phyloP scores from a whole-genome alignment of 768 basidiomycete species.

The Lactarius pseudohatsudake region DNA sequence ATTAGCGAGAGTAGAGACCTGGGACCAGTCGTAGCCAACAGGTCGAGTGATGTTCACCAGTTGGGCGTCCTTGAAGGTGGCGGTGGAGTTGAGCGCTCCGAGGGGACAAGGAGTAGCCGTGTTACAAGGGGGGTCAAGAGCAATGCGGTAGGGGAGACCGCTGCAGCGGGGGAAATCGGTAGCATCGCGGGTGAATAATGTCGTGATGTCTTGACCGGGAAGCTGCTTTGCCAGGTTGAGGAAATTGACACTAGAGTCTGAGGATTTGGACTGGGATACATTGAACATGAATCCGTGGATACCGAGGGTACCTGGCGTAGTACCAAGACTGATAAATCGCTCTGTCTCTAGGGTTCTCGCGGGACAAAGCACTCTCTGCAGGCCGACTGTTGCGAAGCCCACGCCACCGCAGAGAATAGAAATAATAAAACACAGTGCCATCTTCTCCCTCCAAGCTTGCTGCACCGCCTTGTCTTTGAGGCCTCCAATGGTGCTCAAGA shows the following conservation, averaged over 20 bases:
- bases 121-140: slow-evolving; percentile 73
- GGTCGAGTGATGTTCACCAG: slow-evolving; percentile 64
- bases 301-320: slow-evolving; percentile 62
- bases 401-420: slow-evolving; percentile 71
- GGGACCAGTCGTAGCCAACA: slow-evolving; percentile 90
- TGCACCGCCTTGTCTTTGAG: slow-evolving; percentile 73
- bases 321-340: slow-evolving; percentile 50
- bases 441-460: slow-evolving; percentile 98
- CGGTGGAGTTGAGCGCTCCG: slow-evolving; percentile 50
- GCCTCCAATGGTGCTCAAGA: slow-evolving; percentile 73
- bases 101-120: slow-evolving; percentile 63
- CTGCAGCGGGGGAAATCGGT: slow-evolving; percentile 65
- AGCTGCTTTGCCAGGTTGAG: slow-evolving; percentile 48
- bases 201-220: slow-evolving; percentile 90
- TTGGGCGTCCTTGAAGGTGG: slow-evolving; percentile 59
- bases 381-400: slow-evolving; percentile 92
- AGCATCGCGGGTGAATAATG: slow-evolving; percentile 70
- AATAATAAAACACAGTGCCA: slow-evolving; percentile 88
- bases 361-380: slow-evolving; percentile 91
- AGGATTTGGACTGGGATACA: slow-evolving; percentile 50
- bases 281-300: slow-evolving; percentile 79
- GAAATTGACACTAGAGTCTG: slow-evolving; percentile 54
- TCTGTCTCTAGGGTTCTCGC: slow-evolving; percentile 46
- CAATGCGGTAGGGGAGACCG: slow-evolving; percentile 62
- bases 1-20: slow-evolving; percentile 67